Base-by-base conservation (phyloP, 768 basidiomycete species). In the Astraeus odoratus region DNA sequence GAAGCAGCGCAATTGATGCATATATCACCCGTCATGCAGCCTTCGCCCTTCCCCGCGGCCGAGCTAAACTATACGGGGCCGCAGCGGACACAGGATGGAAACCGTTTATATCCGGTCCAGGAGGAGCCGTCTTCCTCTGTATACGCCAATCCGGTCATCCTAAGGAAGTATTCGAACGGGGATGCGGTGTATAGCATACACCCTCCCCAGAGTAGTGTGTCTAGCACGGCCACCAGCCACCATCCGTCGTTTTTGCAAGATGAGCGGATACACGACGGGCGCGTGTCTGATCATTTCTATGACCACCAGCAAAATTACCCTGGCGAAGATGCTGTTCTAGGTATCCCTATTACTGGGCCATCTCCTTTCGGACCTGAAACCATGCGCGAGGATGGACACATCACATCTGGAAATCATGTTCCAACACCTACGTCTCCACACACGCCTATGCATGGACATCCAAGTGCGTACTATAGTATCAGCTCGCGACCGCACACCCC, bases 81-180 rank as follows among this genome's bases (percentile, higher is more conserved):
- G 8, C 45, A 50, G 9, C 51, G 51, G 1, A 50, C 23, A 13
- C 37, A 23, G 18, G 20, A 53, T 4, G 38, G n/a, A n/a, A n/a
- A 36, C 10, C 48, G 51, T 5, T 41, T 49, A 13, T 54, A 48
- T 34, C 16, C 47, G 13, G 51, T 57, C 3, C 54, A 51, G 0
- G 61, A 62, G 16, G 61, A 59, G 2, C 51, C 48, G 5, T 13
- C 59, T 8, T 57, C 48, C 19, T 19, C 53, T 7, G 19, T 57
- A 8, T 64, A 56, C 39, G 47, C 65, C 30, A 51, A 56, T 33
- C 9, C 53, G 13, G 53, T 59, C 23, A 8, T 52, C 42, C 51
- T 66, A 50, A 43, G 39, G 31, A 42, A 39, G 19, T 64, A 58
- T 38, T 62, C 46, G 15, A 48, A 52, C 2, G 50, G 49, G 20